Evolutionary conservation across 805 yeast genomes (phyloP).

Genomic region (Komagataella pastoris): DNA sequence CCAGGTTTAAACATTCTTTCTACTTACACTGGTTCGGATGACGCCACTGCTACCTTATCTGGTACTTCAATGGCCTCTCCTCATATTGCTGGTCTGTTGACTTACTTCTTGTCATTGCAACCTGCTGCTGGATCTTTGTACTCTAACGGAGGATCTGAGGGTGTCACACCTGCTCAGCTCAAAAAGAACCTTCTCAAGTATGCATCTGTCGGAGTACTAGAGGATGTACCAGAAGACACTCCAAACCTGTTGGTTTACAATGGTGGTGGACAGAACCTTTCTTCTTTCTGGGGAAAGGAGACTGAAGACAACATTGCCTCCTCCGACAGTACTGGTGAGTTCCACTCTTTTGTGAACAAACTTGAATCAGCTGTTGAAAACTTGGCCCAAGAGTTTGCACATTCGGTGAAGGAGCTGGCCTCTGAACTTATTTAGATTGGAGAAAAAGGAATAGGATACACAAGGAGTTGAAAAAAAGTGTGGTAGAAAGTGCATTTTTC

Average conservation of each 20-base stretch:
- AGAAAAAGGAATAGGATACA: neutral
- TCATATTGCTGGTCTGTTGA: conserved; percentile 82
- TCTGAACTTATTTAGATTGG: neutral
- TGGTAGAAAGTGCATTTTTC: neutral
- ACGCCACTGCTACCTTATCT: conserved; percentile 71
- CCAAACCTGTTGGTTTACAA: conserved; percentile 70
- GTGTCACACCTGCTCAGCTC: conserved; percentile 60
- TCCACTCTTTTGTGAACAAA: neutral
- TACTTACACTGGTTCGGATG: conserved; percentile 65
- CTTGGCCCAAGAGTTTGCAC: neutral
- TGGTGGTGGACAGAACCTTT: conserved; percentile 67
- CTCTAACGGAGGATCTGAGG: conserved; percentile 29
- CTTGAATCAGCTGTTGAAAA: neutral
- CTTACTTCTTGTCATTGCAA: conserved; percentile 80
- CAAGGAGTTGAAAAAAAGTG: neutral
- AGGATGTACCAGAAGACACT: conserved; percentile 47
- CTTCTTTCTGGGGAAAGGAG: conserved; percentile 40
- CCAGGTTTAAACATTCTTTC: conserved; percentile 89
- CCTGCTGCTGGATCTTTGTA: conserved; percentile 61
- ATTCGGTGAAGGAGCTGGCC: neutral
- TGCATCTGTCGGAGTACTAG: conserved; percentile 45
- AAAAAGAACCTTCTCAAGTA: conserved; percentile 63
- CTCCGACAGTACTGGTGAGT: neutral
- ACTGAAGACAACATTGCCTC: conserved; percentile 3
- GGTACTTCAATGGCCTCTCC: conserved; percentile 99